A percentile compares a stretch with the other conserved stretches of the same genome.
These are phyloP conservation scores for Oryza coarctata DNA, from an alignment of 176 grass and related monocot species.

Conservation along the genomic window DNA sequence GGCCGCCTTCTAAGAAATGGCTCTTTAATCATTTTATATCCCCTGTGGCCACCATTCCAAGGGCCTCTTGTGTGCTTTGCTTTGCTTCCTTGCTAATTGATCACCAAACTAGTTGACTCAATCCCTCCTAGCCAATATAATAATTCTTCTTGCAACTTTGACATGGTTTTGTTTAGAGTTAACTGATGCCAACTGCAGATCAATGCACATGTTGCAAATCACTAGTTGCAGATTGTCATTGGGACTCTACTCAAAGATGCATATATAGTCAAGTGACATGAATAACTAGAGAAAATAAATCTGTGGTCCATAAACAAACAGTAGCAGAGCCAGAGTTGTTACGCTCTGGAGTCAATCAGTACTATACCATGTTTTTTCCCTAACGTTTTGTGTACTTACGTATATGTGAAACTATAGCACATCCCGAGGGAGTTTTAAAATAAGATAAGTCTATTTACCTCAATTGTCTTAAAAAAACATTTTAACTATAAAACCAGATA, in stretches of 20 bases:
- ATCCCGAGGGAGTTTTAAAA: no score
- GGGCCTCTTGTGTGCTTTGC: conserved; percentile 13
- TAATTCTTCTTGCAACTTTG: conserved; percentile 6
- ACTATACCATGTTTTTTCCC: background rate
- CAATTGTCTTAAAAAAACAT: no score
- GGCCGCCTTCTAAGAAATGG: conserved; percentile 44
- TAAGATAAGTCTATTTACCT: no score
- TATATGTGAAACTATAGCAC: background rate
- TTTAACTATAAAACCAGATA: no score
- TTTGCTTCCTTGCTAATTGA: background rate
- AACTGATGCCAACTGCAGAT: conserved; percentile 16
- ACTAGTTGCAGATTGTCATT: background rate
- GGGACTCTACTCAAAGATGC: background rate
- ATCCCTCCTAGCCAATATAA: background rate
- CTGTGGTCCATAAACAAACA: background rate
- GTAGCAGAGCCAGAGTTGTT: background rate
- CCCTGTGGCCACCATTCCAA: conserved; percentile 20
- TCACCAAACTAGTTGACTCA: background rate
- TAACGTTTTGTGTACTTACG: background rate
- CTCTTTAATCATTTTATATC: conserved; percentile 22
- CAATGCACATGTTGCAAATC: conserved; percentile 30
- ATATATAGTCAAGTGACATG: background rate
- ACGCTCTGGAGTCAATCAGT: background rate
- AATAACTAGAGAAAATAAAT: background rate
- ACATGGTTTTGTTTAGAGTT: background rate